Evolutionary conservation across 2,329 filamentous ascomycete genomes (phyloP).

Genomic region (Paecilomyces sp.): DNA sequence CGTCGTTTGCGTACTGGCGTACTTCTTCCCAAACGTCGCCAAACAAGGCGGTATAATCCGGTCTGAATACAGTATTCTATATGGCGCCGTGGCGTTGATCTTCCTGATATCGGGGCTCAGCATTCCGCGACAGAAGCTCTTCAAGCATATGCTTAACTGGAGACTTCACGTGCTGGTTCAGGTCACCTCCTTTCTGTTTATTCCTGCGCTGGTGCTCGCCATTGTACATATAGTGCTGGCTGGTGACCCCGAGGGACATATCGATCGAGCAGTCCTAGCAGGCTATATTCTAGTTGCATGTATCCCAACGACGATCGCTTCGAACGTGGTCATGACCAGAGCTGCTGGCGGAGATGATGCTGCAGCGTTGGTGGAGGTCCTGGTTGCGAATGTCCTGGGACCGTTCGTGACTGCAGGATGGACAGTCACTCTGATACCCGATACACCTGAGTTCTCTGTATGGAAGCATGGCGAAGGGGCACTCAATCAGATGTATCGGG

Average conservation of each 20-base stretch:
- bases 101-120: constrained; percentile 67
- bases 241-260: constrained; percentile 36
- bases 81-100: constrained; percentile 61
- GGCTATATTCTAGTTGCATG: constrained; percentile 62
- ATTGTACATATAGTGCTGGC: constrained; percentile 47
- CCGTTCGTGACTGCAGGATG: constrained; percentile 60
- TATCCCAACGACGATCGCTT: constrained; percentile 65
- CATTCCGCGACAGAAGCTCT: constrained; percentile 55
- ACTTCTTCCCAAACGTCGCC: constrained; percentile 44
- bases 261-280: constrained; percentile 59
- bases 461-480: constrained; percentile 44
- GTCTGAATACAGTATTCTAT: constrained; percentile 48
- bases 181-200: constrained; percentile 58
- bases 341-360: constrained; percentile 61
- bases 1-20: constrained; percentile 46
- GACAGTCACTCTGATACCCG: constrained; percentile 51
- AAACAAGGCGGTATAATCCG: constrained; percentile 39
- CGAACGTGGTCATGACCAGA: constrained; percentile 67
- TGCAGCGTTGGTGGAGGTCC: constrained; percentile 59
- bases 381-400: constrained; percentile 63
- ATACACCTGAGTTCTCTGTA: constrained; percentile 21
- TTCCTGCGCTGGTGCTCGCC: constrained; percentile 55
- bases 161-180: constrained; percentile 62
- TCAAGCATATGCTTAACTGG: constrained; percentile 58
- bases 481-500: constrained; percentile 55